Conservation (phyloP, 2,329 filamentous ascomycete genomes). For the Cryphonectria japonica region DNA sequence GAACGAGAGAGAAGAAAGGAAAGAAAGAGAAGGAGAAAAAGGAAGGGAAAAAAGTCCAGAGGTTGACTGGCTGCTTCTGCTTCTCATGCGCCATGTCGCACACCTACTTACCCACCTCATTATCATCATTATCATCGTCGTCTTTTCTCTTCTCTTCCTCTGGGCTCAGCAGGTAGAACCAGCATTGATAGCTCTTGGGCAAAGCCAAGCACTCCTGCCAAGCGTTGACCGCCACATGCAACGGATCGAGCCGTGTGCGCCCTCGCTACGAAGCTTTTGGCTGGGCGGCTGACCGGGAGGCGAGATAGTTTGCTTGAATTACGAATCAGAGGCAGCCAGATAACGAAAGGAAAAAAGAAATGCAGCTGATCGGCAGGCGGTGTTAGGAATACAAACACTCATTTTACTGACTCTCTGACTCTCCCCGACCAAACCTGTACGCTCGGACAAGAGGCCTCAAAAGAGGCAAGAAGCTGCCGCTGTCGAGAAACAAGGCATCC, state of each 20-base stretch:
- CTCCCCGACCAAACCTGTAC: not conserved
- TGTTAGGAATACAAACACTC: not conserved
- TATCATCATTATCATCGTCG: too few relatives aligned
- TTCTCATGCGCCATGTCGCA: not conserved
- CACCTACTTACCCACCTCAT: not conserved
- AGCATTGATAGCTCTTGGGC: not conserved
- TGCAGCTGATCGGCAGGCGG: not conserved
- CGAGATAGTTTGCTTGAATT: not conserved
- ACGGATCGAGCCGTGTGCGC: conserved; percentile 6
- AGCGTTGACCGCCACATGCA: conserved; percentile 1
- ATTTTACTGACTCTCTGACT: not conserved
- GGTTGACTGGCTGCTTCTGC: not conserved
- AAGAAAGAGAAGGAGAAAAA: too few relatives aligned
- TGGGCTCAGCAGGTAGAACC: not conserved
- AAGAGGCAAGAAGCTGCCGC: conserved; percentile 6
- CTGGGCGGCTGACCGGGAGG: not conserved
- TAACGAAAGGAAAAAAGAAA: not conserved
- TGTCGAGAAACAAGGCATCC: not conserved
- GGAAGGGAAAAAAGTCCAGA: not conserved
- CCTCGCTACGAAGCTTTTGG: not conserved
- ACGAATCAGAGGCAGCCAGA: not conserved
- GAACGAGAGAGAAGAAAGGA: too few relatives aligned
- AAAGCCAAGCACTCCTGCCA: not conserved
- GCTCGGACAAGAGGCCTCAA: conserved; percentile 11
- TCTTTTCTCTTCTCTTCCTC: not conserved